Base-by-base conservation (phyloP, 495 filamentous ascomycete species). In the Hypomontagnella submonticulosa region DNA sequence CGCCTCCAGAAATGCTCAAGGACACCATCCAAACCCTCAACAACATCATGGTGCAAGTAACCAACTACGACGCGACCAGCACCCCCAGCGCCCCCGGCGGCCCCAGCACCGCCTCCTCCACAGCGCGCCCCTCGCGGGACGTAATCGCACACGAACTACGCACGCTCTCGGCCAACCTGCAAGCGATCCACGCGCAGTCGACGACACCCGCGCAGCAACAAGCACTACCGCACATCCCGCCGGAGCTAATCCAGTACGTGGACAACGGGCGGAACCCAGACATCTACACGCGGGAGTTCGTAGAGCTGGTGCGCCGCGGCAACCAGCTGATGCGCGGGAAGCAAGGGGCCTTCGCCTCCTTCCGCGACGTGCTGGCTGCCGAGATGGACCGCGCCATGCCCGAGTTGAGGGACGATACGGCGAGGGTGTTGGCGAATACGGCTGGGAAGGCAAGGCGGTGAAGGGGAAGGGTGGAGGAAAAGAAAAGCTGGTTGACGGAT, bases 201-300 rank as follows among this genome's bases (percentile, higher is more conserved):
- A 27, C 23, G 61, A 78, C 81, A 50, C 72, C 81, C 69, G 36
- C 72, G 7, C 70, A 83, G 43, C 77, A 78, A 55, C 82, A 84
- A 15, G 11, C 73, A 71, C 59, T 71, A 11, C 72, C 76, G 3
- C 69, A 75, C 5, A 83, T 98, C 20, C 94, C 95, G 2, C 87
- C 89, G n/a, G 93, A 97, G 66, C 87, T 99, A 9, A 90, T 97
- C 71, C 83, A 90, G 61, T 99, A 99, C 79, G 91, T 99, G 49
- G 93, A 97, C 75, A 84, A 90, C 51, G 88, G 92, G 10, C 90
- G 95, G 42, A 99, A 99, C 79, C 95, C 95, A 11, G 94, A 98
- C 74, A 97, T 99, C 77, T 99, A 97, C 82, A 98, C 94, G 52
- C 85, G 95, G 36, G 93, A 98, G 79, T 97, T 97, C 71, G 92